These are phyloP conservation scores for Plasmopara viticola DNA, from an alignment of 352 stramenopile genomes.

Conservation along the genomic window DNA sequence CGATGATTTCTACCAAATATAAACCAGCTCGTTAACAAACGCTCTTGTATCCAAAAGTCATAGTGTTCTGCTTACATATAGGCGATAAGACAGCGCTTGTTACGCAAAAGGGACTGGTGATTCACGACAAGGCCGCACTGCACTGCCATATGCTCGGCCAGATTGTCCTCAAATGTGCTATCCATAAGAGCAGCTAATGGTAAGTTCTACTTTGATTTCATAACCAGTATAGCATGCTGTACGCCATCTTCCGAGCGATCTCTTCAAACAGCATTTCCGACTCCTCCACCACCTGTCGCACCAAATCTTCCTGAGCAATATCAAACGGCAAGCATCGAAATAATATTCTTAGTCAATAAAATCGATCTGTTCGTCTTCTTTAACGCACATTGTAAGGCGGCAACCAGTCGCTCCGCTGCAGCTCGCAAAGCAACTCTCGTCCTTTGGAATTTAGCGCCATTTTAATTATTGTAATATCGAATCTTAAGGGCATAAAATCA, in stretches of 20 bases:
- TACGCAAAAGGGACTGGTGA: constrained; percentile 85
- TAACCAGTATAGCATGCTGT: neutral
- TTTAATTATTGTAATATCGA: neutral
- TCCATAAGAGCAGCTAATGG: neutral
- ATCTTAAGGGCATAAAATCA: constrained; percentile 3
- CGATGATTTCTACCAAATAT: constrained; percentile 38
- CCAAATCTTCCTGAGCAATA: constrained; percentile 58
- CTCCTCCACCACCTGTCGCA: constrained; percentile 80
- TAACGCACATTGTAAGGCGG: constrained; percentile 84
- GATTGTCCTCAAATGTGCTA: constrained; percentile 52
- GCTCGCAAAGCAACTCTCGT: constrained; percentile 83
- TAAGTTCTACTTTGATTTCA: neutral
- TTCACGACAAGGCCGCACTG: constrained; percentile 82
- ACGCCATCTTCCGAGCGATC: constrained; percentile 71
- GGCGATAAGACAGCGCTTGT: constrained; percentile 85
- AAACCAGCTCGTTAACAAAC: neutral
- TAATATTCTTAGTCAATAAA: neutral
- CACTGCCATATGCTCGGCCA: constrained; percentile 56
- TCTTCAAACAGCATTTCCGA: constrained; percentile 58
- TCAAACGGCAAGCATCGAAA: constrained; percentile 1
- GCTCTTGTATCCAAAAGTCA: neutral
- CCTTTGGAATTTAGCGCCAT: constrained; percentile 76
- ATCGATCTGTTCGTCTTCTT: too few species aligned
- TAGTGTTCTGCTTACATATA: constrained; percentile 59
- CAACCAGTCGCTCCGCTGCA: constrained; percentile 89